Evolutionary conservation across 805 yeast species (phyloP).

Genomic region (Hagleromyces aurorensis): DNA sequence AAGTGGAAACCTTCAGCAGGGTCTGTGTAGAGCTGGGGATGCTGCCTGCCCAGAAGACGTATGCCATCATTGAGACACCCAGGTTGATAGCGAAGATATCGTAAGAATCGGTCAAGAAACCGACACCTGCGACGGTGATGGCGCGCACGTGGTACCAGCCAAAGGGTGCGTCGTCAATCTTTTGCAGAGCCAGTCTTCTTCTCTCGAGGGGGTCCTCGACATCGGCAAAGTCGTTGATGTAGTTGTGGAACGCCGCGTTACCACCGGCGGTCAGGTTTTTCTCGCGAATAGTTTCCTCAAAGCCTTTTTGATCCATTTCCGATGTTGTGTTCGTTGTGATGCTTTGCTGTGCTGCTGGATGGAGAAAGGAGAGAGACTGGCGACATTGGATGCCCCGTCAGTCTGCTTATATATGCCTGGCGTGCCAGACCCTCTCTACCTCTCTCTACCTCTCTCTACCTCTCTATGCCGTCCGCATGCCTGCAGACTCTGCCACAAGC

Average conservation of each 20-base stretch:
- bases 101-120: slow-evolving; percentile 87
- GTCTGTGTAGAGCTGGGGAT: slow-evolving; percentile 71
- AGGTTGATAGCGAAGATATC: slow-evolving; percentile 87
- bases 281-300: slow-evolving; percentile 19
- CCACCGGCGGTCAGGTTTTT: slow-evolving; percentile 53
- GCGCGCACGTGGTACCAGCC: slow-evolving; percentile 81
- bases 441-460: too few species aligned
- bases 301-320: background rate
- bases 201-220: slow-evolving; percentile 80
- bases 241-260: slow-evolving; percentile 81
- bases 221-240: slow-evolving; percentile 69
- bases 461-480: too few species aligned
- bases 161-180: slow-evolving; percentile 69
- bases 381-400: too few species aligned
- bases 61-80: slow-evolving; percentile 70
- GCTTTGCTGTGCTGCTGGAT: background rate
- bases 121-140: slow-evolving; percentile 85
- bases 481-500: too few species aligned
- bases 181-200: slow-evolving; percentile 77
- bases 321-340: background rate
- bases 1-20: slow-evolving; percentile 77
- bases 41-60: slow-evolving; percentile 59
- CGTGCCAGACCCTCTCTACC: too few species aligned
- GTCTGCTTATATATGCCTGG: too few species aligned
- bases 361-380: background rate